Evolutionary conservation across 2,329 filamentous ascomycete genomes (phyloP).

Genomic region (Massarina eburnea): DNA sequence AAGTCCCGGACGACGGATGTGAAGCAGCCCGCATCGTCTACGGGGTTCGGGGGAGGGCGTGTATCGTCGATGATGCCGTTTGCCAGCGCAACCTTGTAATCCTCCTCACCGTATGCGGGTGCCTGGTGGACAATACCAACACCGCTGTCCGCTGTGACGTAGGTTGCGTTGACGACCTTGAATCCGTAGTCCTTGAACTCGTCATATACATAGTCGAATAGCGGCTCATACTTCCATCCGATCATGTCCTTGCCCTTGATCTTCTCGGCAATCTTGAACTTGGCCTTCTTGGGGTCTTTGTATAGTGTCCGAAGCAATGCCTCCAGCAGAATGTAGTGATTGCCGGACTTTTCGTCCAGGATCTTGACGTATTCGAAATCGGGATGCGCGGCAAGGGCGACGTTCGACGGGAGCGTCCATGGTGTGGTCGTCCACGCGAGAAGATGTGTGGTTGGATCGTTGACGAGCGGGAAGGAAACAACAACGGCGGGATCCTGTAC

Average conservation of each 20-base stretch:
- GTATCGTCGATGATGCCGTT: conserved; percentile 75
- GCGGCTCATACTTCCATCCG: conserved; percentile 84
- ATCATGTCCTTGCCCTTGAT: conserved; percentile 82
- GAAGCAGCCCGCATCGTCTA: conserved; percentile 82
- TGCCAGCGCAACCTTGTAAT: conserved; percentile 81
- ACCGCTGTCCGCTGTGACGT: conserved; percentile 88
- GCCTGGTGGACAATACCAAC: conserved; percentile 93
- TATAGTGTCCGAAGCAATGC: conserved; percentile 79
- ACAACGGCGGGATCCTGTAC: conserved; percentile 89
- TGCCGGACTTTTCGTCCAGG: conserved; percentile 76
- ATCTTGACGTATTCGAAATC: conserved; percentile 89
- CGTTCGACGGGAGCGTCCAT: conserved; percentile 82
- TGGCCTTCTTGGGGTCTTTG: conserved; percentile 94
- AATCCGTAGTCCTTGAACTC: conserved; percentile 86
- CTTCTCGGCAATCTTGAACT: conserved; percentile 80
- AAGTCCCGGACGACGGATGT: conserved; percentile 78
- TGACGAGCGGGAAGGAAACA: conserved; percentile 79
- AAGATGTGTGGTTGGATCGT: conserved; percentile 73
- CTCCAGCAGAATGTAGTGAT: conserved; percentile 83
- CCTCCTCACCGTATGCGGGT: conserved; percentile 92
- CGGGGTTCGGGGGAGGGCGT: conserved; percentile 82
- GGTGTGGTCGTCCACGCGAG: conserved; percentile 88
- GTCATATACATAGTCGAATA: conserved; percentile 88
- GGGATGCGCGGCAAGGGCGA: conserved; percentile 75
- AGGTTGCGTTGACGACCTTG: conserved; percentile 77